These are phyloP conservation scores for Berkeleyomyces rouxiae DNA, from an alignment of 2,329 filamentous ascomycete genomes.

Conservation along the genomic window DNA sequence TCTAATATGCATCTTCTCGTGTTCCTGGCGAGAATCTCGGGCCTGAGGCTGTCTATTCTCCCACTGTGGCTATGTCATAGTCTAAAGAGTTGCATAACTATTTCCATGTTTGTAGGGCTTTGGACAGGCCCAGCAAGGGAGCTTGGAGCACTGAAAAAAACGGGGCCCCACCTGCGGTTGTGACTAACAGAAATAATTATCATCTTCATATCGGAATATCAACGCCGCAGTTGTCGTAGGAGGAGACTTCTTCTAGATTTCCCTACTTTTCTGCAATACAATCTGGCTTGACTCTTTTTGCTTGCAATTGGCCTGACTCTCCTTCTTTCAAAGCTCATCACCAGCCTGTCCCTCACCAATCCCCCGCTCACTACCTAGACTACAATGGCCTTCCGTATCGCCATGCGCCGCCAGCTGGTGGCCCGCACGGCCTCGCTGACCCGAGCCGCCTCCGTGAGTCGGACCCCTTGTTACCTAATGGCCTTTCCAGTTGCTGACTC, in stretches of 20 bases:
- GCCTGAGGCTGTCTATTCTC: neutral
- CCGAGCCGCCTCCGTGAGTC: conserved; percentile 22
- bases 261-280: neutral
- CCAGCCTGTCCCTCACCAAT: conserved; percentile 2
- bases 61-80: too few relatives aligned
- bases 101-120: neutral
- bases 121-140: neutral
- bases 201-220: conserved; percentile 7
- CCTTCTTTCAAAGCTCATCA: conserved; percentile 1
- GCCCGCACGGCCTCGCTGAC: conserved; percentile 20
- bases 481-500: neutral
- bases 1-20: neutral
- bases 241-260: neutral
- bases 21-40: neutral
- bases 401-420: conserved; percentile 25
- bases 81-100: neutral
- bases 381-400: conserved; percentile 26
- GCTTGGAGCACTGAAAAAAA: neutral
- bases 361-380: neutral
- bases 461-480: neutral
- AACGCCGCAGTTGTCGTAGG: conserved; percentile 7
- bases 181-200: conserved; percentile 9
- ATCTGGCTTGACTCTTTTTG: neutral
- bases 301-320: neutral
- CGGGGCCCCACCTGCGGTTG: neutral